Evolutionary conservation across 495 filamentous ascomycete genomes (phyloP).

Genomic region (Astrothelium macrocarpum): DNA sequence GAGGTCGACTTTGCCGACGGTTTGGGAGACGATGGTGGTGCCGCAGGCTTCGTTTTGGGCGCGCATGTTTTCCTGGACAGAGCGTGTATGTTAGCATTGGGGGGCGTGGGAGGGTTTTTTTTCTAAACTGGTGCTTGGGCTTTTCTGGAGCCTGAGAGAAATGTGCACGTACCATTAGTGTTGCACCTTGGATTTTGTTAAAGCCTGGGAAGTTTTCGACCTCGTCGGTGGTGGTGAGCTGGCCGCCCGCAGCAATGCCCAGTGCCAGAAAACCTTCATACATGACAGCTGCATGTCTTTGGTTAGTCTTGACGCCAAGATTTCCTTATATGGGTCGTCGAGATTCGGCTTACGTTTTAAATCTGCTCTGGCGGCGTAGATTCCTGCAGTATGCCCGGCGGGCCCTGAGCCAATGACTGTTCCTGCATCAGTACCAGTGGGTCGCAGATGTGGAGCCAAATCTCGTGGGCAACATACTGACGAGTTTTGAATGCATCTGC

Average conservation of each 20-base stretch:
- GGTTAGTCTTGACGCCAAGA: constrained; percentile 10
- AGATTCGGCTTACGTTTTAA: constrained; percentile 60
- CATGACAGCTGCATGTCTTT: constrained; percentile 54
- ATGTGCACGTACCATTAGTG: constrained; percentile 58
- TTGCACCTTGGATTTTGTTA: constrained; percentile 69
- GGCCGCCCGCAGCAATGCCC: constrained; percentile 89
- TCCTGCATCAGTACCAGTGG: constrained; percentile 11
- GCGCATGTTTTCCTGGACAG: constrained; percentile 70
- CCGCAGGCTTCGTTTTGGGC: constrained; percentile 84
- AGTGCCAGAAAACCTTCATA: constrained; percentile 98
- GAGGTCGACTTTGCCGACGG: constrained; percentile 80
- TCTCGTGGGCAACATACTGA: constrained; percentile 24
- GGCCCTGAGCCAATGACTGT: constrained; percentile 62
- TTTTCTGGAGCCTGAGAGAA: constrained; percentile 7
- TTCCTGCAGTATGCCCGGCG: constrained; percentile 90
- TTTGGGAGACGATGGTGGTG: constrained; percentile 84
- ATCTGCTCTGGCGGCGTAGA: constrained; percentile 92
- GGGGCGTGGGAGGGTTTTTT: constrained; percentile 11
- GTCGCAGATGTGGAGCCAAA: neutral
- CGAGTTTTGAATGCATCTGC: constrained; percentile 35
- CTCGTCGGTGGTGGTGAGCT: constrained; percentile 95
- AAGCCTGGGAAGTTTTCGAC: constrained; percentile 98
- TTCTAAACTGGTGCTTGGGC: too few species aligned
- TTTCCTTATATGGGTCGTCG: neutral
- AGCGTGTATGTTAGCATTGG: neutral